A percentile compares a stretch with the other conserved stretches of the same genome.
phyloP scores from a whole-genome alignment of 2,329 filamentous ascomycete genomes.

The Diaporthe eres region DNA sequence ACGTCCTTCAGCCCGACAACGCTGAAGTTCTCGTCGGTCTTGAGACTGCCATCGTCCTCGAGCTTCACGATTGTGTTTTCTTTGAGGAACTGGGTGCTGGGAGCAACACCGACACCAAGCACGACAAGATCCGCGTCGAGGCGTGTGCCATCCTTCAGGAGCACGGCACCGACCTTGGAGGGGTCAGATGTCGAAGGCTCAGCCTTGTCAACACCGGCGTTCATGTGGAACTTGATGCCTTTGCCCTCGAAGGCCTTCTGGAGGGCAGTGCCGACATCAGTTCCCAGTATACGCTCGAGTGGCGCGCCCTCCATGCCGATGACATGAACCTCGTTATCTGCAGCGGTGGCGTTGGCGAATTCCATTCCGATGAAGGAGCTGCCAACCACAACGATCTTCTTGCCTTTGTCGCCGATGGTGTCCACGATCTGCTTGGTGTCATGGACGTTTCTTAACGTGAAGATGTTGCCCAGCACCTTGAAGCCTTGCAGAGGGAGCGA shows the following conservation, averaged over 20 bases:
- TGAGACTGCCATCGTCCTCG: constrained; percentile 87
- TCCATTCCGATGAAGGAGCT: constrained; percentile 99
- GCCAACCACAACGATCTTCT: constrained; percentile 93
- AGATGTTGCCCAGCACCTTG: constrained; percentile 89
- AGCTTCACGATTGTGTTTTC: constrained; percentile 79
- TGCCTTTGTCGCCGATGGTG: constrained; percentile 85
- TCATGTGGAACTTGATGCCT: constrained; percentile 90
- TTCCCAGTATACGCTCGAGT: constrained; percentile 88
- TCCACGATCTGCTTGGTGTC: constrained; percentile 83
- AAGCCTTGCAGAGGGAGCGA: constrained; percentile 86
- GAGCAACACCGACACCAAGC: constrained; percentile 89
- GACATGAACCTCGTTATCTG: constrained; percentile 87
- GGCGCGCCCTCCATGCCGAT: constrained; percentile 91
- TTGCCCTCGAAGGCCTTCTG: constrained; percentile 85
- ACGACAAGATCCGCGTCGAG: constrained; percentile 92
- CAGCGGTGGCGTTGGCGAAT: constrained; percentile 85
- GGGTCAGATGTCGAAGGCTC: constrained; percentile 77
- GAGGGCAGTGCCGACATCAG: constrained; percentile 84
- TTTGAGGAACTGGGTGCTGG: constrained; percentile 86
- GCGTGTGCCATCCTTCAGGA: constrained; percentile 87
- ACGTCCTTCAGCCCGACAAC: constrained; percentile 85
- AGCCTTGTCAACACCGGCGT: constrained; percentile 86
- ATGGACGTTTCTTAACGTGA: constrained; percentile 82
- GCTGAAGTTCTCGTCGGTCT: constrained; percentile 83
- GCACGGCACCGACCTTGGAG: constrained; percentile 82